Conservation (phyloP, 1,139 yeast genomes). For the Geotrichum australiense region DNA sequence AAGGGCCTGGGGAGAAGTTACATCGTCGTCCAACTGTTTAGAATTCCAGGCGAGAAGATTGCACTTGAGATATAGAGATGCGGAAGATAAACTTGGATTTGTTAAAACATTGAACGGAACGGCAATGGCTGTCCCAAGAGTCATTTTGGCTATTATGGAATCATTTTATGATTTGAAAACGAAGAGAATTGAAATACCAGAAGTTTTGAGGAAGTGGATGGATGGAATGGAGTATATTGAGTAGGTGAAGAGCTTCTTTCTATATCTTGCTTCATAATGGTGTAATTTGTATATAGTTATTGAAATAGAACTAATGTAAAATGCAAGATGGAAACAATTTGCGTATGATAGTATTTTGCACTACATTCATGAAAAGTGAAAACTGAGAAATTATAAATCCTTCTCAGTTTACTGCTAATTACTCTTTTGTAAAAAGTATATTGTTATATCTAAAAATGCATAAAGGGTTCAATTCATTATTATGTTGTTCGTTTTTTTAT, state of each 20-base stretch:
- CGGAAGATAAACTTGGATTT: constrained; percentile 40
- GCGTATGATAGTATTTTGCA: background rate
- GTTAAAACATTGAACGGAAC: constrained; percentile 92
- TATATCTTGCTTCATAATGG: too few species aligned
- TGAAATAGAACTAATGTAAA: too few species aligned
- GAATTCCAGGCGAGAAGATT: constrained; percentile 87
- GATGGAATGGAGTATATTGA: constrained; percentile 30
- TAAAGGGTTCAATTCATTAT: too few species aligned
- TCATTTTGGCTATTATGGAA: constrained; percentile 81
- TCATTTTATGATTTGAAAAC: constrained; percentile 62
- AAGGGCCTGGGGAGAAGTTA: constrained; percentile 85
- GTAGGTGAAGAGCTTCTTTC: too few species aligned
- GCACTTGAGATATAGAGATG: constrained; percentile 46
- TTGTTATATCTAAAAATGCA: too few species aligned
- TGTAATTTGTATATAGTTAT: too few species aligned
- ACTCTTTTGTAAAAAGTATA: too few species aligned
- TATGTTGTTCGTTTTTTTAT: too few species aligned
- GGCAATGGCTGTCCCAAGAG: constrained; percentile 91
- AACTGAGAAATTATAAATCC: too few species aligned
- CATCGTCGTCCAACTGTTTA: constrained; percentile 87
- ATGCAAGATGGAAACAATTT: background rate
- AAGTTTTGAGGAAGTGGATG: constrained; percentile 45
- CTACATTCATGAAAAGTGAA: background rate
- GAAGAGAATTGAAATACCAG: constrained; percentile 57
- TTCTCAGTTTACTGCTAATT: too few species aligned